These are phyloP conservation scores for Dalbergia cultrata DNA, from an alignment of 306 rosid species.

Conservation along the genomic window DNA sequence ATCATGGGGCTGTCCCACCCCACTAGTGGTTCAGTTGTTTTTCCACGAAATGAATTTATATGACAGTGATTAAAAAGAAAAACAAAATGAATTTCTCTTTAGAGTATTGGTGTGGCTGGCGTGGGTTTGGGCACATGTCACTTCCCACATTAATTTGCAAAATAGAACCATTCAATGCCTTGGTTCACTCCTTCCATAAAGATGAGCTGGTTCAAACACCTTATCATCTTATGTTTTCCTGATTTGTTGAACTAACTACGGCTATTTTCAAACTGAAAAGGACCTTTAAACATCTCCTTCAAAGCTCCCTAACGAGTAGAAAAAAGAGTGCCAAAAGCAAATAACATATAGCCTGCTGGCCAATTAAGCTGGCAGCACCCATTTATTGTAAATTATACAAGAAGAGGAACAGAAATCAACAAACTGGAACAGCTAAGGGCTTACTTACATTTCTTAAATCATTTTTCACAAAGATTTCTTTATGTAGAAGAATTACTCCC, in stretches of 20 bases:
- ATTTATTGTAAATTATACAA: neutral
- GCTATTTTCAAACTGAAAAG: conserved; percentile 25
- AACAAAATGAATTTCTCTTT: neutral
- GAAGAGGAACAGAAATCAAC: conserved; percentile 11
- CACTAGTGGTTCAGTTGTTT: neutral
- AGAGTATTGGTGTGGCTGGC: neutral
- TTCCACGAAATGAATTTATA: conserved; percentile 7
- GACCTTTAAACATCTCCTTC: conserved; percentile 25
- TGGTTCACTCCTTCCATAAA: conserved; percentile 13
- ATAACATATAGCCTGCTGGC: conserved; percentile 8
- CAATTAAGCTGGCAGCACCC: conserved; percentile 13
- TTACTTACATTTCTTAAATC: neutral
- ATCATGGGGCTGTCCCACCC: conserved; percentile 25
- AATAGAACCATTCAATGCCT: conserved; percentile 17
- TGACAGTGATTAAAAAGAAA: neutral
- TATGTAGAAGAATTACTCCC: neutral
- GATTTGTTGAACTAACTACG: conserved; percentile 28
- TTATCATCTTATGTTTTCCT: conserved; percentile 34
- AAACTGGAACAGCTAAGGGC: conserved; percentile 19
- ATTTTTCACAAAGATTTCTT: neutral
- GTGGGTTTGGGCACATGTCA: conserved; percentile 27
- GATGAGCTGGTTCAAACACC: conserved; percentile 25
- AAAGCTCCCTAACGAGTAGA: neutral
- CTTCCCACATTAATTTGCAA: conserved; percentile 31
- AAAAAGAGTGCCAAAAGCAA: neutral